Percentiles rank a stretch among this genome's conserved stretches.
Conservation (phyloP, 768 basidiomycete species). For the Cubamyces lactineus region DNA sequence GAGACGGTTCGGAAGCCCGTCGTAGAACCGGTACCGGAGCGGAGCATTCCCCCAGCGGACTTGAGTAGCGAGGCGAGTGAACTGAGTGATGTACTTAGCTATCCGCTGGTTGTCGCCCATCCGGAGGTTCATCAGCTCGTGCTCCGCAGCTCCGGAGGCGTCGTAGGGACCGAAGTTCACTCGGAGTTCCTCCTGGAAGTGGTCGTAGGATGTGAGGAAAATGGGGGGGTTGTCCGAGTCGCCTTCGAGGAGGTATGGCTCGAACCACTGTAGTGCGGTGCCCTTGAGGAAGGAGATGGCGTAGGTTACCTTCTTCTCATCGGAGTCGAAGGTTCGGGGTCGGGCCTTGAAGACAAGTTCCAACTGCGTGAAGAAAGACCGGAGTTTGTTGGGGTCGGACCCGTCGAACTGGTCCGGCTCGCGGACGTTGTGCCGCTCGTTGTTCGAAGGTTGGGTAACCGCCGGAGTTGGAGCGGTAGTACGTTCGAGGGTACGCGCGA, state of each 20-base stretch:
- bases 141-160: constrained; percentile 2
- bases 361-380: constrained; percentile 7
- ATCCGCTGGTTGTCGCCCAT: constrained; percentile 8
- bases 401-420: no score
- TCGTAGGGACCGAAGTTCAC: background rate
- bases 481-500: no score
- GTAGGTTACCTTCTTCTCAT: constrained; percentile 12
- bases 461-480: background rate
- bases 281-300: constrained; percentile 14
- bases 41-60: background rate
- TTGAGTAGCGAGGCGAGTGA: background rate
- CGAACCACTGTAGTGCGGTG: constrained; percentile 10
- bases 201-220: background rate
- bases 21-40: constrained; percentile 16
- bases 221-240: background rate
- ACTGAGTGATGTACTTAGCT: constrained; percentile 16
- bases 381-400: no score
- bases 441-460: no score
- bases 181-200: constrained; percentile 12
- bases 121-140: constrained; percentile 1
- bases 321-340: constrained; percentile 1
- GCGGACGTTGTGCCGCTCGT: no score
- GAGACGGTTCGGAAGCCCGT: constrained; percentile 18
- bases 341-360: background rate
- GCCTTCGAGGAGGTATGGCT: constrained; percentile 12